Evolutionary conservation across 768 basidiomycete genomes (phyloP).

Genomic region (Tylopilus sp.): DNA sequence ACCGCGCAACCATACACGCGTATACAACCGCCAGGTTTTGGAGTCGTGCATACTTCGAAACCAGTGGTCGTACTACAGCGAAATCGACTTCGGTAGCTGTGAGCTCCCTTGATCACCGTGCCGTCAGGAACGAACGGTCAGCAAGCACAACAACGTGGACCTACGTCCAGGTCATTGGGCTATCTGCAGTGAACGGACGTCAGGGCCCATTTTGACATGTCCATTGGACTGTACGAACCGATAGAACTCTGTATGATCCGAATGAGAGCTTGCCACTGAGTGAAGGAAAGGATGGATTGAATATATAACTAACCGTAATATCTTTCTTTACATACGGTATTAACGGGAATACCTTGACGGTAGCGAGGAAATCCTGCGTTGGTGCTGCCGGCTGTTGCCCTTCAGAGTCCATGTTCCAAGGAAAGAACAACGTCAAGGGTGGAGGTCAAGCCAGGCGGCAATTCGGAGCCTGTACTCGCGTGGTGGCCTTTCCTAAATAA

Average conservation of each 20-base stretch:
- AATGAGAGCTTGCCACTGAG: conserved; percentile 12
- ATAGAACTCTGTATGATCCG: conserved; percentile 20
- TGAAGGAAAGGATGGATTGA: conserved; percentile 11
- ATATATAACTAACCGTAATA: conserved; percentile 49
- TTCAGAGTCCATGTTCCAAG: conserved; percentile 35
- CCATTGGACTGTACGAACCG: conserved; percentile 20
- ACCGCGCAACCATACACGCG: conserved; percentile 72
- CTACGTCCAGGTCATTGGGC: conserved; percentile 77
- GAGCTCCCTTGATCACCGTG: conserved; percentile 52
- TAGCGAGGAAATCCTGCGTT: conserved; percentile 52
- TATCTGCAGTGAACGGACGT: conserved; percentile 41
- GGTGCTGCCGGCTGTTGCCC: conserved; percentile 42
- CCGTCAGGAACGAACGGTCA: not conserved
- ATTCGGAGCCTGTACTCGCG: not conserved
- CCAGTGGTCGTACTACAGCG: conserved; percentile 71
- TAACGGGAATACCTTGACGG: conserved; percentile 77
- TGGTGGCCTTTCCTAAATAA: conserved; percentile 14
- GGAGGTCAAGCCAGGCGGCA: not conserved
- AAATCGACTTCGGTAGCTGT: conserved; percentile 84
- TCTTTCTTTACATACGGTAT: conserved; percentile 71
- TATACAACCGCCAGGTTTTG: conserved; percentile 74
- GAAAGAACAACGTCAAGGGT: conserved; percentile 1
- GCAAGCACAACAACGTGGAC: conserved; percentile 25
- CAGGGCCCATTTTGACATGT: not conserved
- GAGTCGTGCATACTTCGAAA: conserved; percentile 73